Conservation (phyloP, 257 asterid species). For the Voacanga thouarsii region DNA sequence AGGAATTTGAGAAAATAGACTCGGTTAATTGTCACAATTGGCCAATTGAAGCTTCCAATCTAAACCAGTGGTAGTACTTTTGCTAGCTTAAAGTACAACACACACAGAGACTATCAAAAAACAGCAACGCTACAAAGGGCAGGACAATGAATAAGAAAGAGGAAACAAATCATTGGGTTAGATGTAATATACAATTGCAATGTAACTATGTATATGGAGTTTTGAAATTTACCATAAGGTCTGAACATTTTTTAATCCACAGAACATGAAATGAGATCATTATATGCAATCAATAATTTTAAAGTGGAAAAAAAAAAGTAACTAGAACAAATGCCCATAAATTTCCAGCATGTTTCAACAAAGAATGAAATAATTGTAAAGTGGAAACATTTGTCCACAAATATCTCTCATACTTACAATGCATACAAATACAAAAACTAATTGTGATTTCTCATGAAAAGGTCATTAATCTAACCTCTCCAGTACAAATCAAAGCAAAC, state of each 20-base stretch:
- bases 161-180: no score
- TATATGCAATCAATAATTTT: neutral
- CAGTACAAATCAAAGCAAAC: neutral
- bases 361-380: neutral
- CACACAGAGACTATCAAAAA: no score
- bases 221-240: neutral
- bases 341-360: neutral
- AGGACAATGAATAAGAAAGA: no score
- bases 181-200: neutral
- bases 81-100: no score
- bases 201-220: no score
- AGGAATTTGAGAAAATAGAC: neutral
- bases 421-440: neutral
- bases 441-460: neutral
- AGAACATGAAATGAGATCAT: no score
- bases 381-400: neutral
- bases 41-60: neutral
- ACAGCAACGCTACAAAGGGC: no score
- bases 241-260: constrained; percentile 9
- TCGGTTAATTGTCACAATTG: neutral
- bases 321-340: neutral
- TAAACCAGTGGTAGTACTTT: no score
- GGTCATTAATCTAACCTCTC: neutral
- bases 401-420: neutral
- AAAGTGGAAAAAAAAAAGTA: no score